These are phyloP conservation scores for Stemphylium lycopersici DNA, from an alignment of 2,329 filamentous ascomycete species.

Conservation along the genomic window DNA sequence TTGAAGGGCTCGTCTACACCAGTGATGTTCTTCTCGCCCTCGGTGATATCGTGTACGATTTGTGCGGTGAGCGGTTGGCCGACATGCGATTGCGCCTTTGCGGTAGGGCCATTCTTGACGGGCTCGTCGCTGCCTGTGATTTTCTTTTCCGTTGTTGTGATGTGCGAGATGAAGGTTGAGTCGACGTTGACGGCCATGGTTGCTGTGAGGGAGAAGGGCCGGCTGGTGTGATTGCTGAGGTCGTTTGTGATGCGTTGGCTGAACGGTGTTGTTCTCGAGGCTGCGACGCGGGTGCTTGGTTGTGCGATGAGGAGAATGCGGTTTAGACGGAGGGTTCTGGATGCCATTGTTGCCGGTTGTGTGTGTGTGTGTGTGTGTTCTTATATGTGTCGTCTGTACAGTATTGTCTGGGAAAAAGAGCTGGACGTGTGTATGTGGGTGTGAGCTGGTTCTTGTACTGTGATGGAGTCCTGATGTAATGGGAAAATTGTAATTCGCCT, in stretches of 20 bases:
- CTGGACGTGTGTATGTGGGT: neutral
- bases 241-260: constrained; percentile 1
- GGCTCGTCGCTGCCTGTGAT: constrained; percentile 49
- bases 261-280: neutral
- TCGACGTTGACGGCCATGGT: constrained; percentile 30
- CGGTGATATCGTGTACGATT: constrained; percentile 51
- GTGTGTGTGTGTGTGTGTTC: neutral
- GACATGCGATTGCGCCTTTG: constrained; percentile 50
- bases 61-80: constrained; percentile 40
- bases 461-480: constrained; percentile 15
- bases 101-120: constrained; percentile 49
- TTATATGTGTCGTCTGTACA: neutral
- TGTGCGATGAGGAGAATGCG: constrained; percentile 5
- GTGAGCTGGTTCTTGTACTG: neutral
- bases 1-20: constrained; percentile 42
- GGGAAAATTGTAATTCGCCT: neutral
- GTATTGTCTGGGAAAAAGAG: neutral
- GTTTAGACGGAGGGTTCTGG: constrained; percentile 9
- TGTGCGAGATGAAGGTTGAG: constrained; percentile 51
- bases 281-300: neutral
- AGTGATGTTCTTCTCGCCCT: constrained; percentile 51
- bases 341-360: constrained; percentile 6
- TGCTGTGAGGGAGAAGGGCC: constrained; percentile 13
- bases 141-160: constrained; percentile 49
- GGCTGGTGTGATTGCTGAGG: constrained; percentile 11